phyloP scores from a whole-genome alignment of 2,329 filamentous ascomycete genomes.

The Didymella keratinophila region DNA sequence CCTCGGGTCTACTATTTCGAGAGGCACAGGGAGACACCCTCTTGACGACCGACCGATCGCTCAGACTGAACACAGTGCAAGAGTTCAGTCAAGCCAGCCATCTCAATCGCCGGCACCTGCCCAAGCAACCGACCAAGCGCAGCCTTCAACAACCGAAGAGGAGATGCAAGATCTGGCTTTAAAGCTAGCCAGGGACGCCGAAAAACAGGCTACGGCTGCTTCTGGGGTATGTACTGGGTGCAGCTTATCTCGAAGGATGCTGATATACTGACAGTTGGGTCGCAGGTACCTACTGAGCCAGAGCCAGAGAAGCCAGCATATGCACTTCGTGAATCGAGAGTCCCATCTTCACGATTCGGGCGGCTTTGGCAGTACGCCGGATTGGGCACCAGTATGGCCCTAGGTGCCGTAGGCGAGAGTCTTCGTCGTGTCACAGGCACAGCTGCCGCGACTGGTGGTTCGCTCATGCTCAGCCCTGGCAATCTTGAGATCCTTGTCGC shows the following conservation, averaged over 20 bases:
- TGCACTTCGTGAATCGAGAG: constrained; percentile 83
- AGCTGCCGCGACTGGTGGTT: constrained; percentile 66
- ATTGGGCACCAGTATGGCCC: constrained; percentile 92
- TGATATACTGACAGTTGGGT: constrained; percentile 57
- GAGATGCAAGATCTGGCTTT: constrained; percentile 58
- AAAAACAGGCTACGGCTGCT: constrained; percentile 18
- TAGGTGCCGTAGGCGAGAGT: constrained; percentile 86
- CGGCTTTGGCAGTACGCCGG: constrained; percentile 95
- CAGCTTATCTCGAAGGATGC: constrained; percentile 33
- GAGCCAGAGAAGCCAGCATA: constrained; percentile 59
- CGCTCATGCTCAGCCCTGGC: constrained; percentile 82
- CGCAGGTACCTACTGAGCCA: constrained; percentile 44
- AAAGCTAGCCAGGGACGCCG: constrained; percentile 55
- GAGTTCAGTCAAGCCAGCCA: constrained; percentile 35
- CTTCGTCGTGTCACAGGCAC: constrained; percentile 81
- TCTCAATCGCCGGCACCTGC: constrained; percentile 24
- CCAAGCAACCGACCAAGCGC: constrained; percentile 9
- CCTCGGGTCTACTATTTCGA: constrained; percentile 36
- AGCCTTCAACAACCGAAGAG: constrained; percentile 31
- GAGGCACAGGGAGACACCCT: constrained; percentile 43
- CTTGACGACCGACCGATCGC: constrained; percentile 48
- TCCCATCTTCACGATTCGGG: constrained; percentile 86
- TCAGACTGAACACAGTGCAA: constrained; percentile 50
- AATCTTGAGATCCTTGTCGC: constrained; percentile 95
- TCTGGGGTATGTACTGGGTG: constrained; percentile 37